These are phyloP conservation scores for Cynanchum wilfordii DNA, from an alignment of 257 asterid genomes.

Conservation along the genomic window DNA sequence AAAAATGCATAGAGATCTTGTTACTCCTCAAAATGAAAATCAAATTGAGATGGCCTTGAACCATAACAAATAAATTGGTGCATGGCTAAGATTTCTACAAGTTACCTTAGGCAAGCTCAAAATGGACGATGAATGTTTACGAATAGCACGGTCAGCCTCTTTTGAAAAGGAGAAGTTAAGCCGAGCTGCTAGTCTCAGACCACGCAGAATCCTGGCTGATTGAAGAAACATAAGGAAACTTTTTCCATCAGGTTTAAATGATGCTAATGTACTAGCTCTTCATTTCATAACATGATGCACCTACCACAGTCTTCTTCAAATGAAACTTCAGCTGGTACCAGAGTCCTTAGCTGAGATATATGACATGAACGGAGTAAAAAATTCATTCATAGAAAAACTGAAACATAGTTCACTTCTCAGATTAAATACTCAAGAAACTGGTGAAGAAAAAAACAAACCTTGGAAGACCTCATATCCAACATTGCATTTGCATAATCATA, in stretches of 20 bases:
- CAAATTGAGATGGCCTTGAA: not conserved
- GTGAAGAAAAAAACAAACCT: slow-evolving; percentile 46
- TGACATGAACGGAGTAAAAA: slow-evolving; percentile 13
- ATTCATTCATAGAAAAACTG: not conserved
- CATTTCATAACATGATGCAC: slow-evolving; percentile 10
- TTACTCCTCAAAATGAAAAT: not conserved
- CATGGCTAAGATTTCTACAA: not conserved
- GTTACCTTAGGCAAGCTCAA: slow-evolving; percentile 48
- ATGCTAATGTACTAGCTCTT: not conserved
- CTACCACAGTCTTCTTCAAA: slow-evolving; percentile 84
- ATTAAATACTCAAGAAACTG: slow-evolving; percentile 1
- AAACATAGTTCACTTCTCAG: not conserved
- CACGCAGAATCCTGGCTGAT: slow-evolving; percentile 94
- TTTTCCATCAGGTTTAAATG: slow-evolving; percentile 9
- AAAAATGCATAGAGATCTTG: not conserved
- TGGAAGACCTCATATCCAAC: slow-evolving; percentile 57
- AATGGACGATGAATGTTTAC: slow-evolving; percentile 50
- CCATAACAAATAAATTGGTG: not conserved
- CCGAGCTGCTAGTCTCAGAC: slow-evolving; percentile 94
- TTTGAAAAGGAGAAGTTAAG: slow-evolving; percentile 64
- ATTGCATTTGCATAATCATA: slow-evolving; percentile 72
- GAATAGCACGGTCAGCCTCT: slow-evolving; percentile 69
- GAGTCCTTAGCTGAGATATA: slow-evolving; percentile 65
- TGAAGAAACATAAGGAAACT: not conserved
- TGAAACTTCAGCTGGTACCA: slow-evolving; percentile 67